Base-by-base conservation (phyloP, 208 protist genomes). In the Leishmania major region DNA sequence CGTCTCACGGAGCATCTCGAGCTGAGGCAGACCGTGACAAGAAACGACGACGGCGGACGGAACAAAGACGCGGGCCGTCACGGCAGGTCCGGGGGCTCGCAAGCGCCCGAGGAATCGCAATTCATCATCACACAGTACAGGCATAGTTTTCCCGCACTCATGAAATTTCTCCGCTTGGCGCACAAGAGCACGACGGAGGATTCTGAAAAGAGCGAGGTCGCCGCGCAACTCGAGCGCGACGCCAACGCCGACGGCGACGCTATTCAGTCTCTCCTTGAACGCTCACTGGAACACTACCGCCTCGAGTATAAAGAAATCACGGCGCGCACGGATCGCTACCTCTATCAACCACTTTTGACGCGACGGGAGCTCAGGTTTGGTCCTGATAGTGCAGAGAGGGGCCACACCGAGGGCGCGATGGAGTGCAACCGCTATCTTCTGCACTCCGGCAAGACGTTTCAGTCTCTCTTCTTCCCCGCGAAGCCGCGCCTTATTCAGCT, bases 391-490 rank as follows among this genome's bases (percentile, higher is more conserved):
- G 69, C 77, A 28, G 71, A 86, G 40, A 74, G 77, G 77, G 69
- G 25, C 74, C 37, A n/a, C 11, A 51, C 11, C n/a, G 62, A 35
- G n/a, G 76, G 76, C 35, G 66, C 86, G 45, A 89, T 93, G 80
- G 84, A 59, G 31, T 94, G 90, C 75, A 85, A 90, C 60, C 88
- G 92, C 79, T 98, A 98, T 86, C 79, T 79, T 1, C 90, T 98
- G 45, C 92, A 82, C 66, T 78, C 88, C 11, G 86, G 95, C 37
- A 98, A 98, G 79, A 96, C 94, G 4, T 98, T 98, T 71, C 87
- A 91, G 66, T 91, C 94, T 40, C 90, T 98, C 80, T 98, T 98
- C 80, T 98, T 98, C 85, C 91, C 92, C 1, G 86, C 93, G 59
- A 97, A 98, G 86, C 64, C 88, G 79, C 78, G 86, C 35, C 90